These are phyloP conservation scores for Geotrichum phurueaensis DNA, from an alignment of 1,139 yeast genomes.

Conservation along the genomic window DNA sequence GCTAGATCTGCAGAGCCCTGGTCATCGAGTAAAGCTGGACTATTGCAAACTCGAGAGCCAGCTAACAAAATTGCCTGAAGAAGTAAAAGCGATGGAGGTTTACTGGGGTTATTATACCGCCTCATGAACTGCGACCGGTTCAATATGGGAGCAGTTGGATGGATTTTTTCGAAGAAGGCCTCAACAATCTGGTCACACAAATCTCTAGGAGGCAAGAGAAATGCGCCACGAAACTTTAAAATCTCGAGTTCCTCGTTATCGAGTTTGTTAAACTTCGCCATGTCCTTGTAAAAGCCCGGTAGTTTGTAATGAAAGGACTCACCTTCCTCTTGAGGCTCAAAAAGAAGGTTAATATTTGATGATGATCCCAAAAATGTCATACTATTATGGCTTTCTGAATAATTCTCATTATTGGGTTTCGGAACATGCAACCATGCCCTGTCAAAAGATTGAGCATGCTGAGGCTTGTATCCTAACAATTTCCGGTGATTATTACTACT, in stretches of 20 bases:
- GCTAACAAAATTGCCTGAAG: constrained; percentile 64
- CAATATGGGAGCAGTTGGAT: constrained; percentile 64
- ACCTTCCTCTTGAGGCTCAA: constrained; percentile 30
- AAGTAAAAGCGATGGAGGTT: constrained; percentile 64
- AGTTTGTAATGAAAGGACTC: constrained; percentile 34
- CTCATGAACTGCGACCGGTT: constrained; percentile 58
- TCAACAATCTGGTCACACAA: constrained; percentile 58
- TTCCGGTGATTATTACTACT: background rate
- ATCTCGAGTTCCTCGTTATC: constrained; percentile 67
- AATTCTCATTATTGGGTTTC: background rate
- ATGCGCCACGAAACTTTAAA: constrained; percentile 64
- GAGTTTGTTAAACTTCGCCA: constrained; percentile 31
- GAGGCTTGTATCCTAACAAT: background rate
- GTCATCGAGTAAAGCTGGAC: constrained; percentile 52
- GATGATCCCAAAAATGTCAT: constrained; percentile 33
- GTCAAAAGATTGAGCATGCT: background rate
- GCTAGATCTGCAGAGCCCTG: constrained; percentile 55
- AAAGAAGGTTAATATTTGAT: constrained; percentile 32
- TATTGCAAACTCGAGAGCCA: constrained; percentile 58
- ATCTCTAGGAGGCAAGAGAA: constrained; percentile 56
- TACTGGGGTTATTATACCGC: constrained; percentile 51
- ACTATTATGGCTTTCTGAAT: constrained; percentile 14
- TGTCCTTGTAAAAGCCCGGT: constrained; percentile 30
- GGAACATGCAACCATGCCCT: background rate
- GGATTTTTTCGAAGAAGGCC: constrained; percentile 59